A percentile compares a stretch with the other conserved stretches of the same genome.
Conservation (phyloP, 352 stramenopile genomes). For the Sclerospora graminicola region DNA sequence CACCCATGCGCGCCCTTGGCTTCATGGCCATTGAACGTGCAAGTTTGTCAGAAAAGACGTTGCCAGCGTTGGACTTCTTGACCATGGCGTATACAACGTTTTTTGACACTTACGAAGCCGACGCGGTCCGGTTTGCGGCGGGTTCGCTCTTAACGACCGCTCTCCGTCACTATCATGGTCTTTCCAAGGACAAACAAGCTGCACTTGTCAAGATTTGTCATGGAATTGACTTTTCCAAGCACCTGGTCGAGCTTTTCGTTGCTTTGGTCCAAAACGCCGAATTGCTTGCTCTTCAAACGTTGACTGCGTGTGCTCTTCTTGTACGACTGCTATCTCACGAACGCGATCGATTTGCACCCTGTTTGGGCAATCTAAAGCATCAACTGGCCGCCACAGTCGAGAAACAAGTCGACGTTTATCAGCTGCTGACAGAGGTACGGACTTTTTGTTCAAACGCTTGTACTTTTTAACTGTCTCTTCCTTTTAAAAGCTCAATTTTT, state of each 20-base stretch:
- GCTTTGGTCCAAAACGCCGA: slow-evolving; percentile 19
- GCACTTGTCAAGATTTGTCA: slow-evolving; percentile 14
- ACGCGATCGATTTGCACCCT: slow-evolving; percentile 4
- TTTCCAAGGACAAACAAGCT: too few species aligned
- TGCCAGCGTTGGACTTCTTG: too few species aligned
- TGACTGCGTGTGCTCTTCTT: slow-evolving; percentile 19
- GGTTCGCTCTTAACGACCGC: slow-evolving; percentile 24
- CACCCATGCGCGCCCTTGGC: slow-evolving; percentile 33
- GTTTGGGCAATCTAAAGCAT: slow-evolving; percentile 24
- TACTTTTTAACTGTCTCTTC: too few species aligned
- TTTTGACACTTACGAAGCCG: slow-evolving; percentile 35
- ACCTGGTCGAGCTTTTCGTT: slow-evolving; percentile 11
- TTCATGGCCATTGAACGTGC: slow-evolving; percentile 20
- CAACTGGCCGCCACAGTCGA: slow-evolving; percentile 19
- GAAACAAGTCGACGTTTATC: slow-evolving; percentile 24
- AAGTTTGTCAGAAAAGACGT: slow-evolving; percentile 21
- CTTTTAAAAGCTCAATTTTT: background rate
- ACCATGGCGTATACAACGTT: slow-evolving; percentile 40
- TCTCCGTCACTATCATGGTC: too few species aligned
- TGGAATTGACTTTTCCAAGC: slow-evolving; percentile 12
- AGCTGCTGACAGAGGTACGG: slow-evolving; percentile 30
- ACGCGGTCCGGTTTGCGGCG: slow-evolving; percentile 42
- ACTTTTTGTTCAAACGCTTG: background rate
- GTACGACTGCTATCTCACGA: slow-evolving; percentile 25
- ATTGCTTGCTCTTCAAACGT: slow-evolving; percentile 15